phyloP scores from a whole-genome alignment of 257 asterid species.

The Verbascum thapsus region DNA sequence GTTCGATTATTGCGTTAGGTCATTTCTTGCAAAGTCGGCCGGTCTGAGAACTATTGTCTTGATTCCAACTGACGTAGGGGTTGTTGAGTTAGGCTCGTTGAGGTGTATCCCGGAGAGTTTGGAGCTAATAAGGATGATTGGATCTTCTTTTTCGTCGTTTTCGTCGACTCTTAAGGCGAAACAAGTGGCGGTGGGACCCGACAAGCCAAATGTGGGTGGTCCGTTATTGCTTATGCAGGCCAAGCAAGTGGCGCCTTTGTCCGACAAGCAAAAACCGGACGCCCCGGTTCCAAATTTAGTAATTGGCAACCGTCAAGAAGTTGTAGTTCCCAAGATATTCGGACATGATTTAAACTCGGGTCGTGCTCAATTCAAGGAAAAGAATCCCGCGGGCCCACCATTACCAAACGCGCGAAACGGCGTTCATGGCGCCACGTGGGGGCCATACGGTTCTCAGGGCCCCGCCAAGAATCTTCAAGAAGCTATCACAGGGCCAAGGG shows the following conservation, averaged over 20 bases:
- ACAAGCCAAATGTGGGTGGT: no score
- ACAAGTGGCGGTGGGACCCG: conserved; percentile 18
- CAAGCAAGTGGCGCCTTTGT: conserved; percentile 46
- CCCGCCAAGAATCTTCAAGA: conserved; percentile 40
- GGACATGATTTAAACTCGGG: conserved; percentile 63
- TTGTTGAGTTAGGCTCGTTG: conserved; percentile 88
- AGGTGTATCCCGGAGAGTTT: conserved; percentile 66
- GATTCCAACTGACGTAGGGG: conserved; percentile 88
- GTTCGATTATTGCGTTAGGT: conserved; percentile 70
- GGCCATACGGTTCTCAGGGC: conserved; percentile 41
- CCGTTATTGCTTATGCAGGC: conserved; percentile 18
- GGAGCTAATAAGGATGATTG: conserved; percentile 56
- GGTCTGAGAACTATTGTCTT: conserved; percentile 82
- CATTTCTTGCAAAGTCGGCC: conserved; percentile 82
- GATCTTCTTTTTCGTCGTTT: conserved; percentile 64
- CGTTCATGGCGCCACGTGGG: conserved; percentile 45
- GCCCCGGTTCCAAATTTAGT: conserved; percentile 36
- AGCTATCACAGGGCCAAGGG: conserved; percentile 41
- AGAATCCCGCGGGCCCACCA: conserved; percentile 31
- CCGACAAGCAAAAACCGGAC: conserved; percentile 41
- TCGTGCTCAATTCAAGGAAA: conserved; percentile 45
- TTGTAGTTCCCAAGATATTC: conserved; percentile 52
- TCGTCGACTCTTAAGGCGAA: conserved; percentile 38
- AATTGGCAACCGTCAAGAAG: conserved; percentile 39
- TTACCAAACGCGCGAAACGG: conserved; percentile 50